Conservation (phyloP, 2,329 filamentous ascomycete species). For the Rhinocladiella mackenziei region DNA sequence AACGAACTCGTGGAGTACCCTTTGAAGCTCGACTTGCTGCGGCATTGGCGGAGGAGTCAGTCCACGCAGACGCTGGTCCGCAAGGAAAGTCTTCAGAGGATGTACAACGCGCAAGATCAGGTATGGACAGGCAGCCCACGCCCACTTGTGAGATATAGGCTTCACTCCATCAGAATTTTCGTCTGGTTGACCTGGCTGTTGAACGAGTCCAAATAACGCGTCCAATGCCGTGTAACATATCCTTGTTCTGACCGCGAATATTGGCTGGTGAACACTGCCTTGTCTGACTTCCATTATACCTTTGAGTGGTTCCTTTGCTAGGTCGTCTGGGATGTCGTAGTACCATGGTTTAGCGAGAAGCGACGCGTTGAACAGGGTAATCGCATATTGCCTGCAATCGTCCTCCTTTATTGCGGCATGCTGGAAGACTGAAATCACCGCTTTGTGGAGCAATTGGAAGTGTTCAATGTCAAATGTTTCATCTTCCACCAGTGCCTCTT, state of each 20-base stretch:
- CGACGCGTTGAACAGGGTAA: conserved; percentile 74
- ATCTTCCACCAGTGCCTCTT: conserved; percentile 56
- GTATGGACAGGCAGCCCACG: conserved; percentile 72
- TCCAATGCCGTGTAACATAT: conserved; percentile 80
- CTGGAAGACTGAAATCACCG: conserved; percentile 50
- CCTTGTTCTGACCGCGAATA: conserved; percentile 60
- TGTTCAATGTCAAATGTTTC: conserved; percentile 76
- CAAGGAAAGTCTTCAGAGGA: conserved; percentile 77
- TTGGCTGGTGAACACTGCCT: conserved; percentile 67
- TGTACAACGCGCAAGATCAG: conserved; percentile 77
- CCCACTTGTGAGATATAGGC: conserved; percentile 49
- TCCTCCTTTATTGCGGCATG: background rate
- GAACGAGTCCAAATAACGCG: conserved; percentile 68
- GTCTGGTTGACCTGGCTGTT: conserved; percentile 1
- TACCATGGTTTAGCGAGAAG: conserved; percentile 70
- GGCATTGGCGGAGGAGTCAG: conserved; percentile 82
- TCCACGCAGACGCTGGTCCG: conserved; percentile 85
- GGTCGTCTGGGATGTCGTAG: conserved; percentile 51
- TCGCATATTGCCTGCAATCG: conserved; percentile 67
- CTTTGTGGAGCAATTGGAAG: conserved; percentile 62
- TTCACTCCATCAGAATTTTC: background rate
- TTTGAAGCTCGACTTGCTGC: conserved; percentile 73
- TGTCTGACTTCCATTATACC: conserved; percentile 61
- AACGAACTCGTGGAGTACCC: conserved; percentile 64
- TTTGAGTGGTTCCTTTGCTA: conserved; percentile 53